These are phyloP conservation scores for Pichia pseudocactophila DNA, from an alignment of 805 yeast genomes.

Conservation along the genomic window DNA sequence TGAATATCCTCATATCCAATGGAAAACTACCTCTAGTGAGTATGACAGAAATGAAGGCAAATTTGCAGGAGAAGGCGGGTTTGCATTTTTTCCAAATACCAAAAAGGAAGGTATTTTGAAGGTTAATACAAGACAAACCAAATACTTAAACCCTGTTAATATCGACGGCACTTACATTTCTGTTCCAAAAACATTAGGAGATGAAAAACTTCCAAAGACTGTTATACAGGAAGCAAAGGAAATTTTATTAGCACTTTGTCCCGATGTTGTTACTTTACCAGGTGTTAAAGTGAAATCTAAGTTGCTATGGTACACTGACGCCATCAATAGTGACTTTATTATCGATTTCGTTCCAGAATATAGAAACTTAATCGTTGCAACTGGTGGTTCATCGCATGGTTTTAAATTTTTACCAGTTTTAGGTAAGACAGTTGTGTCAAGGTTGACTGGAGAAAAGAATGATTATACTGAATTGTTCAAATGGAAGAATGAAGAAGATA, in stretches of 20 bases:
- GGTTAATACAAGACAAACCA: slow-evolving; percentile 12
- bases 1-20: slow-evolving; percentile 14
- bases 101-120: slow-evolving; percentile 13
- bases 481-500: slow-evolving; percentile 14
- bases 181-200: slow-evolving; percentile 10
- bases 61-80: slow-evolving; percentile 12
- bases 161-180: slow-evolving; percentile 5
- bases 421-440: slow-evolving; percentile 14
- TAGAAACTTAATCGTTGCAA: slow-evolving; percentile 14
- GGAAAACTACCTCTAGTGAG: slow-evolving; percentile 14
- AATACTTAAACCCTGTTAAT: slow-evolving; percentile 10
- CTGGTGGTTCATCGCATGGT: slow-evolving; percentile 21
- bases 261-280: not conserved
- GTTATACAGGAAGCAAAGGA: slow-evolving; percentile 15
- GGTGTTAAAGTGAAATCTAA: slow-evolving; percentile 9
- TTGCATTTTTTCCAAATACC: slow-evolving; percentile 15
- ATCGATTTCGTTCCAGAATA: slow-evolving; percentile 19
- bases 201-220: slow-evolving; percentile 12
- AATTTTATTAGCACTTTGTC: slow-evolving; percentile 9
- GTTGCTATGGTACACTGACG: slow-evolving; percentile 18
- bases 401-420: slow-evolving; percentile 19
- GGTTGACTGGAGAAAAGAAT: slow-evolving; percentile 7
- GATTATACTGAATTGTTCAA: slow-evolving; percentile 13
- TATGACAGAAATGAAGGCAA: slow-evolving; percentile 10
- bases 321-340: slow-evolving; percentile 18